Percentiles rank a stretch among this genome's conserved stretches.
Evolutionary conservation across 176 grass and related monocot species (phyloP).

Genomic region (Aegilops tauschii): DNA sequence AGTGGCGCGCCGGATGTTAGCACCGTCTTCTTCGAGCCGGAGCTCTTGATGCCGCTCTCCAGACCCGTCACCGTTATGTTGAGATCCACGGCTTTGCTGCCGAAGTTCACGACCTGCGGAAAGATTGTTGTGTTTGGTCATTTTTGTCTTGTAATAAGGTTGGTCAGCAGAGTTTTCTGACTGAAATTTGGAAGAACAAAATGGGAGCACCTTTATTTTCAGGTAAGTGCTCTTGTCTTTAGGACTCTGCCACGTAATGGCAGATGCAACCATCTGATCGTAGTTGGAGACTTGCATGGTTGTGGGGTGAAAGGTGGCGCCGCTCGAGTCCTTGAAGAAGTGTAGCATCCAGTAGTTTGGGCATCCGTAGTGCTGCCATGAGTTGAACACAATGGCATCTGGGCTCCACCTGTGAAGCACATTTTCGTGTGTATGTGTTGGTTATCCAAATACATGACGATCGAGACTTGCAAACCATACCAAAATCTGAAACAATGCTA

Average conservation of each 20-base stretch:
- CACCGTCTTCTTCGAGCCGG: slow-evolving; percentile 49
- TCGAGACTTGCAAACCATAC: neutral
- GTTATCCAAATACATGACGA: neutral
- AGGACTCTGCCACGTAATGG: slow-evolving; percentile 60
- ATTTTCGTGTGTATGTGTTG: neutral
- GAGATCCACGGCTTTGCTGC: slow-evolving; percentile 50
- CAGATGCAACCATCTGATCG: slow-evolving; percentile 53
- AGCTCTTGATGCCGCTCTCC: slow-evolving; percentile 31
- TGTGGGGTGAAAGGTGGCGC: slow-evolving; percentile 51
- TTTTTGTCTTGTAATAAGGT: neutral
- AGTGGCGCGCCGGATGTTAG: slow-evolving; percentile 58
- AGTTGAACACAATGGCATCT: slow-evolving; percentile 87
- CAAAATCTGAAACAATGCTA: neutral
- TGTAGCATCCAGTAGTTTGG: slow-evolving; percentile 91
- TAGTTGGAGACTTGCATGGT: slow-evolving; percentile 40
- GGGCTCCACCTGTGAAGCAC: slow-evolving; percentile 57
- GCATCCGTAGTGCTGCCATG: slow-evolving; percentile 79
- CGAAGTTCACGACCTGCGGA: slow-evolving; percentile 76
- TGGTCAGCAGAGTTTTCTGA: neutral
- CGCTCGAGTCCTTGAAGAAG: slow-evolving; percentile 87
- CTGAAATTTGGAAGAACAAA: neutral
- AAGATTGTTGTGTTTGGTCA: neutral
- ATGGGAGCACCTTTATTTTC: slow-evolving; percentile 63
- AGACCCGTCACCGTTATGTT: slow-evolving; percentile 49
- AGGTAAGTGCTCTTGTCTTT: slow-evolving; percentile 47